Evolutionary conservation across 2,329 filamentous ascomycete species (phyloP).

Genomic region (Blastomyces silverae): DNA sequence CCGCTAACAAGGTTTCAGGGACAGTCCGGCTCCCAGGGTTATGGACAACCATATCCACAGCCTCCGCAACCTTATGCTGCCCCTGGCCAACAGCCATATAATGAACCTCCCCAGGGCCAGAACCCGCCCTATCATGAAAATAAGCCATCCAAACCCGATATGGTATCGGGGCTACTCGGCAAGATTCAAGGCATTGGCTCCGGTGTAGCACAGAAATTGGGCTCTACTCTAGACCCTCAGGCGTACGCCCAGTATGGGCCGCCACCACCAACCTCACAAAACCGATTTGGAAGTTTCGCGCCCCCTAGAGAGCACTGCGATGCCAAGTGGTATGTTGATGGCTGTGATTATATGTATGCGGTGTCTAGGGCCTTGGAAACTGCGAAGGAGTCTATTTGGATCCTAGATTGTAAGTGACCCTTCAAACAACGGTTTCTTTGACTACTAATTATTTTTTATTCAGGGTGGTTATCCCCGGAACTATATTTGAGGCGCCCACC

Average conservation of each 20-base stretch:
- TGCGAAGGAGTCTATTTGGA: slow-evolving; percentile 90
- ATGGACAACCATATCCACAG: slow-evolving; percentile 16
- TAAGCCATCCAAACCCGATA: slow-evolving; percentile 32
- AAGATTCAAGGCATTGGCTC: slow-evolving; percentile 50
- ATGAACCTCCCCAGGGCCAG: slow-evolving; percentile 26
- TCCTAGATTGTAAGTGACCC: slow-evolving; percentile 70
- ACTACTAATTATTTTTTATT: slow-evolving; percentile 64
- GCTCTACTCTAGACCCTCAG: slow-evolving; percentile 44
- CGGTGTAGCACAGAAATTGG: slow-evolving; percentile 47
- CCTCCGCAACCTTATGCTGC: slow-evolving; percentile 11
- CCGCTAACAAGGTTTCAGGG: slow-evolving; percentile 19
- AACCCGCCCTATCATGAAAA: slow-evolving; percentile 30
- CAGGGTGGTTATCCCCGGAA: slow-evolving; percentile 90
- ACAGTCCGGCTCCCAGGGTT: slow-evolving; percentile 18
- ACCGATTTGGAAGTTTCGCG: slow-evolving; percentile 87
- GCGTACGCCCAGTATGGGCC: slow-evolving; percentile 42
- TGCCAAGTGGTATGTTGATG: slow-evolving; percentile 96
- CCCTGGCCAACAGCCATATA: slow-evolving; percentile 26
- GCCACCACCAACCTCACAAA: slow-evolving; percentile 60
- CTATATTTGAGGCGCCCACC: slow-evolving; percentile 77
- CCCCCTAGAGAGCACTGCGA: slow-evolving; percentile 78
- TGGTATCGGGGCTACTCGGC: slow-evolving; percentile 46
- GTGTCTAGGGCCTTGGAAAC: slow-evolving; percentile 84
- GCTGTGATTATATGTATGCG: slow-evolving; percentile 90
- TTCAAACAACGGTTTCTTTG: slow-evolving; percentile 48